Evolutionary conservation across 495 filamentous ascomycete genomes (phyloP), one percentile per base, ranked within the genome.

Genomic region (Xeromyces bisporus): DNA sequence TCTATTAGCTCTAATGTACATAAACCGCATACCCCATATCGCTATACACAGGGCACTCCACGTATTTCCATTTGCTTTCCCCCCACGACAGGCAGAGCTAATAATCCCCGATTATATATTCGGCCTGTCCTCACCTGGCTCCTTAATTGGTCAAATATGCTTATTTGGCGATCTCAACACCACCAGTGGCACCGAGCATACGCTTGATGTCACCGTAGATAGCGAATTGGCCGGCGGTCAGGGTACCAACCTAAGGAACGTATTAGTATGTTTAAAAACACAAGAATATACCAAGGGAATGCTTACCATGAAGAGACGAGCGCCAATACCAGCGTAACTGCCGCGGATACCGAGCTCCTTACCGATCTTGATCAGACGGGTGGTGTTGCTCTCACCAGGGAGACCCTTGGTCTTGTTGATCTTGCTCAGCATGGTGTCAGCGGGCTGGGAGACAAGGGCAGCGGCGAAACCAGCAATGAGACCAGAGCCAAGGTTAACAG

Each of bases 361-460:
- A 41, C 60, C 84, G 53, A 96, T 96, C 77, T 94, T 94, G 67
- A 93, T 70, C 39, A 97, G 66, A 58, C 89, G 81, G 60, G 62
- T 69, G 42, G 74, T 77, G 49, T 85, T 97, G 53, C 87, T 75
- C 71, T 97, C 87, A 62, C 89, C 89, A 35, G 89, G 89, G 28
- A 75, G 65, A 58, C 89, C 89, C 64, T 81, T 83, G 60, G 84
- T 92, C 83, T 97, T 97, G 81, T 97, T 97, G 73, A 97, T 97
- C 75, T 96, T 96, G 67, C 69, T 78, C 46, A 97, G 75, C 89
- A 96, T 96, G 51, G 89, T 97, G 60, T 96, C 89, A 52, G 89
- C 89, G 46, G 89, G 87, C 66, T 97, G 89, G 27, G 89, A 96
- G 47, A 97, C 76, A 55, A 93, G 46, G 50, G 89, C 89, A 41